Evolutionary conservation across 768 basidiomycete genomes (phyloP).

Genomic region (Lactarius hatsudake): DNA sequence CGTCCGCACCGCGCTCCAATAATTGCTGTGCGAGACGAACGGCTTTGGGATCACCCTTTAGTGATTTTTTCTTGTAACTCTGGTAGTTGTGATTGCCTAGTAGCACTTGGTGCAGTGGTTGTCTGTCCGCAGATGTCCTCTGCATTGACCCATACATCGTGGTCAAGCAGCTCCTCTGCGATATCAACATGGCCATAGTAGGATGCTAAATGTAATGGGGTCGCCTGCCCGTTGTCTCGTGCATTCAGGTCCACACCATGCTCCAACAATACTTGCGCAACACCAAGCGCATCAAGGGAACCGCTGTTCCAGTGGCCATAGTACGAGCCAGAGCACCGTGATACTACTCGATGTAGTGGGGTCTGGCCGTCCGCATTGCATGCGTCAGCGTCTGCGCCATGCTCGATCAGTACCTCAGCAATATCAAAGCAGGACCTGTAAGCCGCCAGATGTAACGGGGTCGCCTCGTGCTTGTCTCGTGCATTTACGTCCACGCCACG

Average conservation of each 20-base stretch:
- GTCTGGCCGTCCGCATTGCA: too few species aligned
- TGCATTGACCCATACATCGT: too few species aligned
- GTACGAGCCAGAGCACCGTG: too few species aligned
- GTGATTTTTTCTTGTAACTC: too few species aligned
- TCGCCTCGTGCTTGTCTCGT: neutral
- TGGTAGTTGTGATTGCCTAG: neutral
- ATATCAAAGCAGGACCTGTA: fast-evolving
- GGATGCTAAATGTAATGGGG: too few species aligned
- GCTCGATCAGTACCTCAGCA: neutral
- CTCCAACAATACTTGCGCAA: too few species aligned
- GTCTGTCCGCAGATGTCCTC: neutral
- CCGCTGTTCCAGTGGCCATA: too few species aligned
- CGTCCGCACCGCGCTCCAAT: neutral
- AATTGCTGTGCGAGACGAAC: neutral
- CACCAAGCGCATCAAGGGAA: too few species aligned
- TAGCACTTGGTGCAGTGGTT: neutral
- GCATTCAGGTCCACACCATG: too few species aligned
- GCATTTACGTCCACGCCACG: neutral
- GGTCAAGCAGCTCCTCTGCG: too few species aligned
- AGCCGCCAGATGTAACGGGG: neutral
- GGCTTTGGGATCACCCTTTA: neutral
- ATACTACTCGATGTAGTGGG: too few species aligned
- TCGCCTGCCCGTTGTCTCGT: neutral
- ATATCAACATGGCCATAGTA: too few species aligned
- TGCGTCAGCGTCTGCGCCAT: neutral